phyloP scores from a whole-genome alignment of 441 rosid genomes.

The Syzygium syzygioides region DNA sequence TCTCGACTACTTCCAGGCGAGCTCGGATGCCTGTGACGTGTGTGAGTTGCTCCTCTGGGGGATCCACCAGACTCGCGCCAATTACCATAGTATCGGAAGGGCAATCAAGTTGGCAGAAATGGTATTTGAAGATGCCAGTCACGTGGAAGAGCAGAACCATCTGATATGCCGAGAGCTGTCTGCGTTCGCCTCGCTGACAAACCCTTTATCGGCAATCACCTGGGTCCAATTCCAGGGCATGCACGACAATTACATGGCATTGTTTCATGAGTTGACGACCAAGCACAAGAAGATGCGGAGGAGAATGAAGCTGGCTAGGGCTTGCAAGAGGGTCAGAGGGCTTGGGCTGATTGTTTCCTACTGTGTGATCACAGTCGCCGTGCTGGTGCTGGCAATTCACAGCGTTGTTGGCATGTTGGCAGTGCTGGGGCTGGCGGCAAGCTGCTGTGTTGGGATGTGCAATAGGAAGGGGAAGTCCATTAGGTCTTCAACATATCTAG shows the following conservation, averaged over 20 bases:
- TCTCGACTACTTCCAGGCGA: conserved; percentile 41
- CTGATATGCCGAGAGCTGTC: conserved; percentile 39
- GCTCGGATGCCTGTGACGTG: conserved; percentile 42
- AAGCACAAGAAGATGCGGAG: conserved; percentile 35
- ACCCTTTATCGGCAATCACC: conserved; percentile 34
- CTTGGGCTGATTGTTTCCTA: conserved; percentile 36
- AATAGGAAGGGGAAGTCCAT: conserved; percentile 15
- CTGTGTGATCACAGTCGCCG: conserved; percentile 25
- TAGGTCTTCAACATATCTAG: neutral
- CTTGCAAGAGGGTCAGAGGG: conserved; percentile 35
- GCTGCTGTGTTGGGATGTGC: conserved; percentile 16
- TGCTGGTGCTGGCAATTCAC: conserved; percentile 48
- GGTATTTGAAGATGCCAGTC: conserved; percentile 8
- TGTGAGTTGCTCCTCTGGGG: conserved; percentile 53
- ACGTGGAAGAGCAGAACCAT: conserved; percentile 4
- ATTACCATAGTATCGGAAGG: conserved; percentile 38
- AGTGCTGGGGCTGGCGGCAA: conserved; percentile 47
- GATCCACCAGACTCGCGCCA: conserved; percentile 39
- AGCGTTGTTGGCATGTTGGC: conserved; percentile 28
- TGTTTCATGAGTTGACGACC: conserved; percentile 39
- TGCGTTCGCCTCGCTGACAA: conserved; percentile 33
- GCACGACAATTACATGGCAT: conserved; percentile 36
- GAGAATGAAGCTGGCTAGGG: conserved; percentile 28
- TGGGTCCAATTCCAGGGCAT: conserved; percentile 23
- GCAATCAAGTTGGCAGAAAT: conserved; percentile 33